phyloP scores from a whole-genome alignment of 768 basidiomycete species.

The Gymnopilus dilepis region DNA sequence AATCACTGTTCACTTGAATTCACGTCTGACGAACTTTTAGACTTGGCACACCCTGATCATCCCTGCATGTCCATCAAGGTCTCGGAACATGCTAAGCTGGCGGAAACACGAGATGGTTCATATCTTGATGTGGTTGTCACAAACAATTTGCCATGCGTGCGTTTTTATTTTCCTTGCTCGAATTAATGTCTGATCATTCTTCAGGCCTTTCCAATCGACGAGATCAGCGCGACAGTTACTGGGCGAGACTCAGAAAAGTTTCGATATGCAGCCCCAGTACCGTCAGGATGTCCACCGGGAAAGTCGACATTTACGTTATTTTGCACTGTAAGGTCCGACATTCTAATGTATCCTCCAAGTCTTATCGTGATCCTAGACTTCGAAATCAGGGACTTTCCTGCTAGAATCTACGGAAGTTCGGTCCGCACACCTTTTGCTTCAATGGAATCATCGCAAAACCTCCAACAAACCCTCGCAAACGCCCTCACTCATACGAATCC shows the following conservation, averaged over 20 bases:
- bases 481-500: conserved; percentile 57
- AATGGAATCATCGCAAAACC: conserved; percentile 60
- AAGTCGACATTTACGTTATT: conserved; percentile 60
- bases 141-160: conserved; percentile 80
- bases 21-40: conserved; percentile 31
- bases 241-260: conserved; percentile 70
- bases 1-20: conserved; percentile 15
- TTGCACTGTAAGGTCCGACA: conserved; percentile 64
- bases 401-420: conserved; percentile 73
- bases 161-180: conserved; percentile 30
- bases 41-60: conserved; percentile 72
- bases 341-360: not conserved
- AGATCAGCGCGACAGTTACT: conserved; percentile 61
- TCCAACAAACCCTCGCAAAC: conserved; percentile 37
- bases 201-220: conserved; percentile 67
- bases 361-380: conserved; percentile 51
- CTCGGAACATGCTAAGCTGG: conserved; percentile 49
- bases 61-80: conserved; percentile 64
- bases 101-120: conserved; percentile 70
- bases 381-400: conserved; percentile 69
- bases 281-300: conserved; percentile 59
- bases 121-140: conserved; percentile 61
- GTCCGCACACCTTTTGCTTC: conserved; percentile 66
- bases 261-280: conserved; percentile 50
- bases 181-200: conserved; percentile 3